Evolutionary conservation across 768 basidiomycete genomes (phyloP).

Genomic region (Serendipita indica): DNA sequence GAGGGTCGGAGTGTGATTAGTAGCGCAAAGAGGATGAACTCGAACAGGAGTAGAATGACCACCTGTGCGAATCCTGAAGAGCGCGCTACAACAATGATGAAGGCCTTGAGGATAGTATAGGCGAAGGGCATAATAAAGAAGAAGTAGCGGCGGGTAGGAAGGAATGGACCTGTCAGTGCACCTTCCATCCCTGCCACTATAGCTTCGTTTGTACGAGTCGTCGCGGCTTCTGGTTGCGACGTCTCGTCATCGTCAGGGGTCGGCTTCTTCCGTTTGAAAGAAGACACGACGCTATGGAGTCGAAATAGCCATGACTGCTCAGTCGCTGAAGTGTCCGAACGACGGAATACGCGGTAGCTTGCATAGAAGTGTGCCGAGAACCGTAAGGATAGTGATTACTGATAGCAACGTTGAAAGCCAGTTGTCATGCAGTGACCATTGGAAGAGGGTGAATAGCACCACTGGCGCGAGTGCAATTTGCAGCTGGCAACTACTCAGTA

Average conservation of each 20-base stretch:
- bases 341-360: too few species aligned
- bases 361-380: too few species aligned
- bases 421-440: slow-evolving; percentile 83
- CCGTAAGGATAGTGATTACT: slow-evolving; percentile 44
- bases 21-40: slow-evolving; percentile 41
- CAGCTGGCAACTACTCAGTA: too few species aligned
- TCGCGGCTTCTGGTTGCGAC: too few species aligned
- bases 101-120: slow-evolving; percentile 48
- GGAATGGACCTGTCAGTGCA: slow-evolving; percentile 39
- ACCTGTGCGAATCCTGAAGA: slow-evolving; percentile 52
- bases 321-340: too few species aligned
- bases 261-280: too few species aligned
- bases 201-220: too few species aligned
- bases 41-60: slow-evolving; percentile 48
- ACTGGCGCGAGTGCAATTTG: slow-evolving; percentile 56
- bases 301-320: too few species aligned
- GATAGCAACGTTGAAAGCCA: slow-evolving; percentile 75
- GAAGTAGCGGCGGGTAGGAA: slow-evolving; percentile 52
- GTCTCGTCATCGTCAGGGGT: too few species aligned
- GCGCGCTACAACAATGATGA: slow-evolving; percentile 55
- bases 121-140: slow-evolving; percentile 37
- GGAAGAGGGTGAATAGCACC: slow-evolving; percentile 66
- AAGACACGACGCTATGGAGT: too few species aligned
- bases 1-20: slow-evolving; percentile 28
- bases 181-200: slow-evolving; percentile 15